Conservation (phyloP, 139 green algal genomes). For the Tetradesmus lagerheimii region DNA sequence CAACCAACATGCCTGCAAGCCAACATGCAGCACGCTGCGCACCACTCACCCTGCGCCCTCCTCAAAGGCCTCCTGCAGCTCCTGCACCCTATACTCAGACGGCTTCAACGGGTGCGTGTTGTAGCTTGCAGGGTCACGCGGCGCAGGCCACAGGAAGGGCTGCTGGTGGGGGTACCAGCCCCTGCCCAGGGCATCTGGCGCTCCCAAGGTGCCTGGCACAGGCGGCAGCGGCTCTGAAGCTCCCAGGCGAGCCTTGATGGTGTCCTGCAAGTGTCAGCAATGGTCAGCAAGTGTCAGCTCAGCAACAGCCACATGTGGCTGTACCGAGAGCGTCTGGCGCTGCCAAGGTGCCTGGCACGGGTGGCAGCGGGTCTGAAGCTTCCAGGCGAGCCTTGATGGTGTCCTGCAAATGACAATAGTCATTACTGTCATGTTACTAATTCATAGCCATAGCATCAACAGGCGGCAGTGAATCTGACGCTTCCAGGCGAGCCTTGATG, state of each 20-base stretch:
- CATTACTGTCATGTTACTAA: too few species aligned
- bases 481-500: slow-evolving; percentile 15
- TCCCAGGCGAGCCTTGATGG: slow-evolving; percentile 23
- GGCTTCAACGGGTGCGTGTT: slow-evolving; percentile 39
- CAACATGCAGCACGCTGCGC: neutral
- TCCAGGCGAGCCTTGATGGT: slow-evolving; percentile 29
- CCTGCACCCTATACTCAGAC: slow-evolving; percentile 26
- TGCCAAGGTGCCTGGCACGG: slow-evolving; percentile 46
- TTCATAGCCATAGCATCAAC: too few species aligned
- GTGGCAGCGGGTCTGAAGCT: neutral
- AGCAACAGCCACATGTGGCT: too few species aligned
- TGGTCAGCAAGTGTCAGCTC: too few species aligned
- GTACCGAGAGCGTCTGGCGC: slow-evolving; percentile 29
- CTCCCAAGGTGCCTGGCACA: slow-evolving; percentile 45
- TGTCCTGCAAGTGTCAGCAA: slow-evolving; percentile 27
- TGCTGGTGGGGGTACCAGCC: slow-evolving; percentile 68
- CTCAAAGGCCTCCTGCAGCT: slow-evolving; percentile 34
- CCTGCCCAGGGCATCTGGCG: slow-evolving; percentile 25
- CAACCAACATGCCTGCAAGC: too few species aligned
- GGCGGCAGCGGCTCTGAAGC: neutral
- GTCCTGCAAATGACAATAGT: too few species aligned
- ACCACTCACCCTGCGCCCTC: slow-evolving; percentile 25
- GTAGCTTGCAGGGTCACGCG: slow-evolving; percentile 39
- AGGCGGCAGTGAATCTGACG: neutral
- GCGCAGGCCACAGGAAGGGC: slow-evolving; percentile 71